Evolutionary conservation across 2,329 filamentous ascomycete genomes (phyloP), one percentile per base, ranked within the genome.

Genomic region (Apiospora malaysiana): DNA sequence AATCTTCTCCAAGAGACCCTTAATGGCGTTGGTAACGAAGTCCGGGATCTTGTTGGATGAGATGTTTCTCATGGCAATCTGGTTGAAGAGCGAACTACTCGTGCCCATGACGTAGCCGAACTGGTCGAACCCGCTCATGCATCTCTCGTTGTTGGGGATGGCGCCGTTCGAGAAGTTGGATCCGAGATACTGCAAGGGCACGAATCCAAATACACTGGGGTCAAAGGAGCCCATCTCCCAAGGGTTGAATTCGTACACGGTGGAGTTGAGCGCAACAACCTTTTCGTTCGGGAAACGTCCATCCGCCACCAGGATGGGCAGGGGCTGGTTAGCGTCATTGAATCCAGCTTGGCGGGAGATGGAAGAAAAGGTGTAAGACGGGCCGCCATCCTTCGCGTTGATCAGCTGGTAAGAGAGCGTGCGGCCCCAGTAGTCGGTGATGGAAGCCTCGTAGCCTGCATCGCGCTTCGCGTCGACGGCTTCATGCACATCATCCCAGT

Each of bases 101-200:
- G 94, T 97, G 68, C 94, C 94, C 89, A 97, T 94, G 37, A 97
- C 85, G 78, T 89, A 97, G 8, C 93, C 93, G 32, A 88, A 88
- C 76, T 94, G 94, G 81, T 97, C 95, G 73, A 94, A 94, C 0
- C 95, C 95, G 9, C 87, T 85, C 21, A 97, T 87, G 77, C 95
- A 97, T 40, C 82, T 79, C 59, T 88, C 86, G 70, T 85, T 79
- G 14, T 83, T 78, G 0, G 87, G 82, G 25, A 96, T 80, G 9
- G 79, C 77, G 25, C 93, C 93, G 7, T 82, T 85, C 49, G 85
- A 87, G 79, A 95, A 94, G 74, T 90, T 90, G 1, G 93, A 93
- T 2, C 93, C 93, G 2, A 95, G 80, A 74, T 91, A 95, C 72
- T 90, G 83, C 6, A 92, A 82, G 0, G 93, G 93, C 0, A 88